Percentiles rank a stretch among this genome's conserved stretches.
Evolutionary conservation across 257 asterid genomes (phyloP).

Genomic region (Eucommia ulmoides): DNA sequence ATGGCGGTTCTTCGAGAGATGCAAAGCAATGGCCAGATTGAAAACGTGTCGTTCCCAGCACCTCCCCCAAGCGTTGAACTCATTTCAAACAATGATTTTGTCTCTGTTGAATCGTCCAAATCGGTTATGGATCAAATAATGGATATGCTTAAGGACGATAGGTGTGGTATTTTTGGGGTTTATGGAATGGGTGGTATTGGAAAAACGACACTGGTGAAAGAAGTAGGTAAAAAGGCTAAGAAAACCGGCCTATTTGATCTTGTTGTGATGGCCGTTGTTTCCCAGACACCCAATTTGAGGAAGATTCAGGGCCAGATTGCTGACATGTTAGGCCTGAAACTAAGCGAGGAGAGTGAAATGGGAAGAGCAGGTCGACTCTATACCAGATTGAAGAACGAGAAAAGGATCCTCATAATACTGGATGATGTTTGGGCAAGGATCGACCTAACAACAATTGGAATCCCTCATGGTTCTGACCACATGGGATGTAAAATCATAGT

Average conservation of each 20-base stretch:
- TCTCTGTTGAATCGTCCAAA: neutral
- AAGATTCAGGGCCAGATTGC: constrained; percentile 9
- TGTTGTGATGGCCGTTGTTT: neutral
- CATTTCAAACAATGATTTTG: neutral
- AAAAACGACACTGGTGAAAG: neutral
- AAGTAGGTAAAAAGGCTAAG: neutral
- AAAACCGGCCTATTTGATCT: neutral
- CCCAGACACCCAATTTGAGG: constrained; percentile 4
- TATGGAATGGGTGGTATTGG: neutral
- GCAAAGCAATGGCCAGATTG: neutral
- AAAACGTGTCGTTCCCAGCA: neutral
- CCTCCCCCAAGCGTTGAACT: neutral
- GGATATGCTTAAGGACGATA: neutral
- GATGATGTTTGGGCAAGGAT: constrained; percentile 22
- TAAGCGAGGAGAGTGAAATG: neutral
- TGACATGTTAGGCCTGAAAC: constrained; percentile 6
- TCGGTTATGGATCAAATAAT: neutral
- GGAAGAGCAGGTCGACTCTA: neutral
- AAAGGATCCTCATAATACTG: constrained; percentile 15
- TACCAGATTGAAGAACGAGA: neutral
- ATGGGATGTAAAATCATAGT: constrained; percentile 14
- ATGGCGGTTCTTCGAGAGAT: neutral
- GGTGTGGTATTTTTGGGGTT: neutral
- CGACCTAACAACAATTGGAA: constrained; percentile 14
- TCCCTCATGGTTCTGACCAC: constrained; percentile 2